Percentiles rank a stretch among this genome's conserved stretches.
Conservation (phyloP, 768 basidiomycete genomes). For the Leccinum olivaceopallidum region DNA sequence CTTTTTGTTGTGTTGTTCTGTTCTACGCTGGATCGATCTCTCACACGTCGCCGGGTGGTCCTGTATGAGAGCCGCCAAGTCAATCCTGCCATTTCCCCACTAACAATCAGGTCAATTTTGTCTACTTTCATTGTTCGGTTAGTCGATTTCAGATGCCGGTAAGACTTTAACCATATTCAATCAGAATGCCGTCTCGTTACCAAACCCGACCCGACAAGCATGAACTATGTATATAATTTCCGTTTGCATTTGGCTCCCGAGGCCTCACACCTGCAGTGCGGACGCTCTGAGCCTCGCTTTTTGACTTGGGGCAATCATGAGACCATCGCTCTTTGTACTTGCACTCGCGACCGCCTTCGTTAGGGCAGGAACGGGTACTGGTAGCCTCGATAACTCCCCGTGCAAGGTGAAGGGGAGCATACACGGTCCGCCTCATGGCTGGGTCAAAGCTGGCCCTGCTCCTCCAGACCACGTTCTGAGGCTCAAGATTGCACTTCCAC, state of each 20-base stretch:
- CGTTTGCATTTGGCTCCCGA: background rate
- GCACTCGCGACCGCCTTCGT: slow-evolving; percentile 16
- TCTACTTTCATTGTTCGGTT: background rate
- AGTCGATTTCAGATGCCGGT: background rate
- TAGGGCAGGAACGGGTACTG: background rate
- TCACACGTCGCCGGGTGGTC: no score
- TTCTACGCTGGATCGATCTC: no score
- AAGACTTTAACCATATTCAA: background rate
- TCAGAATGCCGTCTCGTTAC: background rate
- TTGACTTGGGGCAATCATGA: slow-evolving; percentile 9
- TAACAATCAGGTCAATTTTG: background rate
- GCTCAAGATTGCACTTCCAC: slow-evolving; percentile 59
- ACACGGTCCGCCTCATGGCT: slow-evolving; percentile 43
- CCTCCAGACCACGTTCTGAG: slow-evolving; percentile 45
- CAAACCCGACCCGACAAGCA: no score
- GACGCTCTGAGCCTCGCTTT: background rate
- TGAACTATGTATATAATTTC: background rate
- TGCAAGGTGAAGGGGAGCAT: slow-evolving; percentile 52
- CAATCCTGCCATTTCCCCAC: no score
- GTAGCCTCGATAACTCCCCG: slow-evolving; percentile 8
- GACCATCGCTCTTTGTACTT: slow-evolving; percentile 10
- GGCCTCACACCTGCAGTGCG: background rate
- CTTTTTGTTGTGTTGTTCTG: no score
- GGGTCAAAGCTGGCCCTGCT: slow-evolving; percentile 47
- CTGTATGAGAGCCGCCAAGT: background rate